Base-by-base conservation (phyloP, 2,329 filamentous ascomycete genomes). In the Pseudogymnoascus sp. region DNA sequence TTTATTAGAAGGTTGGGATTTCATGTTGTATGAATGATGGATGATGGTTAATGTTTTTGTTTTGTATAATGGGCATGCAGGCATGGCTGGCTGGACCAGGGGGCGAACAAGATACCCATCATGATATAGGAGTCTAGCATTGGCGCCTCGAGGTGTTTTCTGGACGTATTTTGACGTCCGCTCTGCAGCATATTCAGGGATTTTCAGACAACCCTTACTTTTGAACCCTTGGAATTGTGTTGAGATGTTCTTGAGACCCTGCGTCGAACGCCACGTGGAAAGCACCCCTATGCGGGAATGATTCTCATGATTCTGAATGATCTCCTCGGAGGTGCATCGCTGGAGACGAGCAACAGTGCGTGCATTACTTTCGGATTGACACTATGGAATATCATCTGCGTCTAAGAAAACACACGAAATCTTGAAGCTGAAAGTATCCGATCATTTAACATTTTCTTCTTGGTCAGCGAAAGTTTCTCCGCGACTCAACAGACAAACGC, bases 111-210 rank as follows among this genome's bases (percentile, higher is more conserved):
- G 29, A 54, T 54, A 54, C 47, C 47, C 29, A 54, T 54, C 10
- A 33, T 54, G 47, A 54, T 21, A 54, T 54, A 54, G 29, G 47
- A 33, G 47, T n/a, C 47, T 17, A 54, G 47, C 47, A 54, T 54
- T 54, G 47, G 15, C 41, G 41, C 41, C 41, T 35, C n/a, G 8
- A 33, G 47, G 29, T 33, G 47, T 33, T 54, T 54, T 33, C 29
- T 9, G 29, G 26, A 17, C n/a, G 47, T 33, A 33, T 31, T 54
- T 54, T 54, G 47, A 54, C 29, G n/a, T 26, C 29, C 47, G 26
- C n/a, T 54, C 26, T 17, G 10, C n/a, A 33, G 47, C 47, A 54
- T 54, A 54, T 54, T 33, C 47, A 21, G 47, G n/a, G 29, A 17
- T 17, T 54, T 54, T 54, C 17, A 29, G 44, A 50, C 33, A 33